Evolutionary conservation across 306 rosid species (phyloP), one percentile per base, ranked within the genome.

Genomic region (Dicorynia guianensis): DNA sequence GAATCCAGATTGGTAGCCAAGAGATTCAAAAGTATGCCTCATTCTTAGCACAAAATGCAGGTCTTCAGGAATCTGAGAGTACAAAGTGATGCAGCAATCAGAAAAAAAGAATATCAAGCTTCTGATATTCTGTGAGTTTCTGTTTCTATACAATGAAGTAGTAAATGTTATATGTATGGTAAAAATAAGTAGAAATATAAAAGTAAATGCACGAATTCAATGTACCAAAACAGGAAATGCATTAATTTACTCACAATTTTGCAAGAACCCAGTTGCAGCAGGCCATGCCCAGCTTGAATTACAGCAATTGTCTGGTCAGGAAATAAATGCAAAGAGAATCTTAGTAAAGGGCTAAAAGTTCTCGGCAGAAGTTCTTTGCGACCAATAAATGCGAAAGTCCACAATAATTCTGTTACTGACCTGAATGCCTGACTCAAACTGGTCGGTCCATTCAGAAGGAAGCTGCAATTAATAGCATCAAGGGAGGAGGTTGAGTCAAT

Each of bases 201-300:
- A 47, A 4, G 8, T 5, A 13, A 18, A 35, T 25, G 30, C 30
- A 25, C 30, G 50, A 47, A 5, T 10, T 33, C 67, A 44, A 65
- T 10, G 46, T 6, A 40, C 3, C 46, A 6, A 8, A 40, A 7
- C 30, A 25, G 30, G 30, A 25, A 25, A 1, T 25, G 30, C 30
- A 30, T 13, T n/a, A 65, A 66, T 76, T 13, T 30, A 83, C 99
- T 89, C 72, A 96, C 99, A 86, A 89, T 96, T 82, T 93, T 96
- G 90, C 99, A 96, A 63, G 99, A 96, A 77, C 99, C 99, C 72
- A 96, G 85, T 50, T 96, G 99, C 33, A 96, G 97, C 80, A 96
- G 99, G 69, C 99, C 99, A 80, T 96, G 99, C 1, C 99, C 99
- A 76, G 99, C 99, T 89, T 96, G 99, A 84, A 96, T 96, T 3